phyloP scores from a whole-genome alignment of 2,329 filamentous ascomycete genomes.

The Botrytis hyacinthi region DNA sequence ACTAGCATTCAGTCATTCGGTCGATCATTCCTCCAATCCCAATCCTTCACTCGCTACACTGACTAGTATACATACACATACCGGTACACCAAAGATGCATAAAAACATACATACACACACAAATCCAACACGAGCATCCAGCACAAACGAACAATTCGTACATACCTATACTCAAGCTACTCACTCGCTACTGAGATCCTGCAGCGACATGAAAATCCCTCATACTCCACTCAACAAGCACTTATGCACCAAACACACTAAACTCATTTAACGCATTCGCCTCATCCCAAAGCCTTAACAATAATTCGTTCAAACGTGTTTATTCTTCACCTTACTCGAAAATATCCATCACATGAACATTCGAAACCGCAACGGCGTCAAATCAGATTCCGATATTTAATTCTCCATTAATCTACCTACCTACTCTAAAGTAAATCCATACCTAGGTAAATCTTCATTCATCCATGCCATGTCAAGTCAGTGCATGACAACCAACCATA shows the following conservation, averaged over 20 bases:
- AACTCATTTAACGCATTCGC: background rate
- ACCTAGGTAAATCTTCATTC: background rate
- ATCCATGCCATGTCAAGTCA: background rate
- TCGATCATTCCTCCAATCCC: too few relatives aligned
- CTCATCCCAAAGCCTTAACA: background rate
- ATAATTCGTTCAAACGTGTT: background rate
- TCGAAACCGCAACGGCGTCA: background rate
- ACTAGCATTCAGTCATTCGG: too few relatives aligned
- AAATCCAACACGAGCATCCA: background rate
- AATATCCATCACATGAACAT: background rate
- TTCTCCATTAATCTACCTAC: background rate
- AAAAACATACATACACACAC: background rate
- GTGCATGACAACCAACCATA: background rate
- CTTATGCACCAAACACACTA: background rate
- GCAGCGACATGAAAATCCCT: background rate
- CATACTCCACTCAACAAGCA: background rate
- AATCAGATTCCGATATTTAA: background rate
- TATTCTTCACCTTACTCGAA: background rate
- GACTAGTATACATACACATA: background rate
- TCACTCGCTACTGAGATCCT: background rate
- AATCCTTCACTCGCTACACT: too few relatives aligned
- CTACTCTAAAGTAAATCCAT: conserved; percentile 5
- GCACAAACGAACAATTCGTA: background rate
- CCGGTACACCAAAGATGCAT: background rate
- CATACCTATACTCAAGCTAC: background rate